A percentile compares a stretch with the other conserved stretches of the same genome.
phyloP scores from a whole-genome alignment of 2,329 filamentous ascomycete genomes.

The Cladophialophora immunda region DNA sequence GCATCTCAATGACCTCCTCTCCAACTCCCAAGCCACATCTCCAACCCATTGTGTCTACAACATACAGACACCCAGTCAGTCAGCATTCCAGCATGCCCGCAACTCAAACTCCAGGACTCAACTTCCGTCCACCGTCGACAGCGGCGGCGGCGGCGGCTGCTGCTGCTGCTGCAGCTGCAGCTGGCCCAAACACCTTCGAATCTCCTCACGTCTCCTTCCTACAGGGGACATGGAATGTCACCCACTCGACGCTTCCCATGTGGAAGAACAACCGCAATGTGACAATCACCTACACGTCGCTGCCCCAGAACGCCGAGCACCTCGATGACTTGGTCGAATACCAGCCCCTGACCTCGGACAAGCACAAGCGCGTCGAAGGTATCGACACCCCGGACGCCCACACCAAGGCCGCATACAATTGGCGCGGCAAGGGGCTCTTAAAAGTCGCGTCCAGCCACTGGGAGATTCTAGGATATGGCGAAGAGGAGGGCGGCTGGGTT shows the following conservation, averaged over 20 bases:
- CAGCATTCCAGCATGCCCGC: slow-evolving; percentile 6
- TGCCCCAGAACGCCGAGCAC: slow-evolving; percentile 54
- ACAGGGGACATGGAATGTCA: slow-evolving; percentile 74
- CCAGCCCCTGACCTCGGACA: slow-evolving; percentile 62
- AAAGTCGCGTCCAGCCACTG: slow-evolving; percentile 77
- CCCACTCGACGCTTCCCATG: slow-evolving; percentile 79
- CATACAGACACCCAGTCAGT: not conserved
- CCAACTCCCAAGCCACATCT: not conserved
- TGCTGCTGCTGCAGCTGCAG: not conserved
- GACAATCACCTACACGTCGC: slow-evolving; percentile 74
- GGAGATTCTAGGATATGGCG: slow-evolving; percentile 81
- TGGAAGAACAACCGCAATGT: slow-evolving; percentile 84
- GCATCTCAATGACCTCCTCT: not conserved
- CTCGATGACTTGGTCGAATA: slow-evolving; percentile 79
- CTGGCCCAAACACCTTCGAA: slow-evolving; percentile 18
- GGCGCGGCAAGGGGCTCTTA: slow-evolving; percentile 80
- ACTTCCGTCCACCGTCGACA: slow-evolving; percentile 56
- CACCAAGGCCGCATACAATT: slow-evolving; percentile 66
- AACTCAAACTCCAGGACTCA: slow-evolving; percentile 39
- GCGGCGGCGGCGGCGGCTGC: not conserved
- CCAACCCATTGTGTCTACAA: not conserved
- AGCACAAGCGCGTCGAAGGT: slow-evolving; percentile 69
- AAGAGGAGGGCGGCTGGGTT: slow-evolving; percentile 64
- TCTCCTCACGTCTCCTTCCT: slow-evolving; percentile 68
- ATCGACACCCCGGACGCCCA: slow-evolving; percentile 63